Evolutionary conservation across 352 stramenopile genomes (phyloP).

Genomic region (Blastocystis sp.): DNA sequence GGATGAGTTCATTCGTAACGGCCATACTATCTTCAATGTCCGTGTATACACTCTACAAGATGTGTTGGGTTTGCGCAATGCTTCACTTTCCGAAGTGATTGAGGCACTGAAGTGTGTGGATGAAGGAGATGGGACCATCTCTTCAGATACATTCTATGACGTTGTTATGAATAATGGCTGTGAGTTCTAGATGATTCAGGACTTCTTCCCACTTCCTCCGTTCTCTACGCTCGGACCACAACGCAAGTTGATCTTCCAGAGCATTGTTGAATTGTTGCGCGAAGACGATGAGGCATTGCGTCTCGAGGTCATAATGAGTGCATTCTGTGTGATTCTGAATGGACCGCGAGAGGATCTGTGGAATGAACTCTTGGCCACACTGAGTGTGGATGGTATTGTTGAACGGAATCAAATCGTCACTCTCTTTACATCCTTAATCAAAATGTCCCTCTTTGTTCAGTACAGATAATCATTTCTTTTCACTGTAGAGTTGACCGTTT

Average conservation of each 20-base stretch:
- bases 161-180: not conserved
- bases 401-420: not conserved
- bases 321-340: conserved; percentile 41
- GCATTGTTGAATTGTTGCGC: not conserved
- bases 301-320: not conserved
- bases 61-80: not conserved
- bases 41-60: not conserved
- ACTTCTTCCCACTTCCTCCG: conserved; percentile 22
- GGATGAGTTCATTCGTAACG: conserved; percentile 4
- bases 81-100: not conserved
- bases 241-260: not conserved
- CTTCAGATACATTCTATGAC: not conserved
- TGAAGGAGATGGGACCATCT: not conserved
- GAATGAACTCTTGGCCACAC: not conserved
- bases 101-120: not conserved
- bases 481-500: conserved; percentile 6
- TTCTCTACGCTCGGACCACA: not conserved
- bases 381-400: not conserved
- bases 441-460: conserved; percentile 43
- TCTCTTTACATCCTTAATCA: not conserved
- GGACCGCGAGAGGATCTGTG: conserved; percentile 2
- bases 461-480: not conserved
- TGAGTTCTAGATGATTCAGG: conserved; percentile 38
- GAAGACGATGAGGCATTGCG: not conserved
- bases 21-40: not conserved